Evolutionary conservation across 2,329 filamentous ascomycete genomes (phyloP).

Genomic region (Fusarium chuoi): DNA sequence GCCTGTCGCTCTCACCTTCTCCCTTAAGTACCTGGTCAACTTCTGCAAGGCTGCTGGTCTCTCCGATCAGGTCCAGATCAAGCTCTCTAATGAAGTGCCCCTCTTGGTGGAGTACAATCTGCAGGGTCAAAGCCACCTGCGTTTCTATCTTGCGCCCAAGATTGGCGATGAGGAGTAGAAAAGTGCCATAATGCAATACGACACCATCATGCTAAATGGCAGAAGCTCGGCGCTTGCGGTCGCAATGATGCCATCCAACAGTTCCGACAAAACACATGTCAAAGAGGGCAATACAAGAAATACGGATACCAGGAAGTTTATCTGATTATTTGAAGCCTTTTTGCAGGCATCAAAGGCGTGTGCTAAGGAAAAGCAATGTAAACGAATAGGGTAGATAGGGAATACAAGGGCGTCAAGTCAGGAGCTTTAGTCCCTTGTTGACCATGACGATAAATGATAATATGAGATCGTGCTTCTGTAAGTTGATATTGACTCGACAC

Average conservation of each 20-base stretch:
- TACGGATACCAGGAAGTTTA: constrained; percentile 28
- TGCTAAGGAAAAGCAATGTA: constrained; percentile 7
- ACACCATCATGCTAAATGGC: constrained; percentile 28
- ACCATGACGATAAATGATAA: constrained; percentile 36
- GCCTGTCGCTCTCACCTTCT: constrained; percentile 94
- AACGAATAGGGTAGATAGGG: constrained; percentile 22
- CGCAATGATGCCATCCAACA: constrained; percentile 23
- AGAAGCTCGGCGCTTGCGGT: constrained; percentile 31
- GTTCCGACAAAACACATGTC: constrained; percentile 14
- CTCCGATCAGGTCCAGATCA: constrained; percentile 86
- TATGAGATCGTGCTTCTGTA: constrained; percentile 6
- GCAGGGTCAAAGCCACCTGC: constrained; percentile 86
- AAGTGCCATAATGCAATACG: constrained; percentile 10
- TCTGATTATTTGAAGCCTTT: constrained; percentile 9
- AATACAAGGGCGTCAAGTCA: neutral
- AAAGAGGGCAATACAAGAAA: constrained; percentile 22
- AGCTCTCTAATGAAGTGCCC: constrained; percentile 94
- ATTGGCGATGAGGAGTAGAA: constrained; percentile 55
- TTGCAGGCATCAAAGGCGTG: neutral
- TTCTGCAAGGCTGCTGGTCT: constrained; percentile 98
- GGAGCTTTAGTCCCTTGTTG: neutral
- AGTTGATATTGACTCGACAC: neutral
- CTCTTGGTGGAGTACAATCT: constrained; percentile 93
- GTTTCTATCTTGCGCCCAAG: constrained; percentile 96
- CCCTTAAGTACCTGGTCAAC: constrained; percentile 98